Evolutionary conservation across 1,284 basidiomycete genomes (phyloP), one percentile per base, ranked within the genome.

Genomic region (Sphagnurus paluster): DNA sequence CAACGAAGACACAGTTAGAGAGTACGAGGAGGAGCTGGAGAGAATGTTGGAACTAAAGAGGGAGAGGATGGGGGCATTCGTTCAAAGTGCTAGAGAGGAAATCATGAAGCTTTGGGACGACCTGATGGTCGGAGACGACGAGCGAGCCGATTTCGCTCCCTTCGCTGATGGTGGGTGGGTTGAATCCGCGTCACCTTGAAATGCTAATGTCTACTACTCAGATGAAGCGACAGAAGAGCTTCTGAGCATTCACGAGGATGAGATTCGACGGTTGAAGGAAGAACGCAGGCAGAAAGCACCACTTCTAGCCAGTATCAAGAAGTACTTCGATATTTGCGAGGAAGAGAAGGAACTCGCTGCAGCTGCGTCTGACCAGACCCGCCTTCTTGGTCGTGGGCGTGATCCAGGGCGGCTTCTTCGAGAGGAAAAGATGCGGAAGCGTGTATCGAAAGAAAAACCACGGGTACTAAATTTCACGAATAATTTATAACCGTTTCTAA

Each of bases 401-500:
- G 88, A 85, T 76, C 90, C 79, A 46, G 90, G 80, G 42, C 75
- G 80, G 51, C 67, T 99, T 38, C 69, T 99, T 38, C 77, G 92
- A 38, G 96, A 99, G 68, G 96, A 98, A 71, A 98, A 97, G 78
- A 93, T 97, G 87, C 79, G 96, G 43, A 99, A 98, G 68, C 76
- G 95, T 9, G 93, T 99, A n/a, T 80, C 80, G 53, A 89, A 92
- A 62, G 87, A 97, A 69, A 98, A 98, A 65, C 96, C 96, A 19
- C 83, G 90, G 62, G 94, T 96, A 59, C 50, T 24, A 19, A 20
- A 24, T 6, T 5, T 30, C n/a, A 39, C 19, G n/a, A n/a, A 6
- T 26, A 21, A 11, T 38, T 23, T 6, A 10, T 30, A 25, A n/a
- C 32, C 26, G 34, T 13, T 39, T 35, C 44, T 21, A 50, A 49